Conservation (phyloP, 2,329 filamentous ascomycete species). For the Emmonsia crescens region DNA sequence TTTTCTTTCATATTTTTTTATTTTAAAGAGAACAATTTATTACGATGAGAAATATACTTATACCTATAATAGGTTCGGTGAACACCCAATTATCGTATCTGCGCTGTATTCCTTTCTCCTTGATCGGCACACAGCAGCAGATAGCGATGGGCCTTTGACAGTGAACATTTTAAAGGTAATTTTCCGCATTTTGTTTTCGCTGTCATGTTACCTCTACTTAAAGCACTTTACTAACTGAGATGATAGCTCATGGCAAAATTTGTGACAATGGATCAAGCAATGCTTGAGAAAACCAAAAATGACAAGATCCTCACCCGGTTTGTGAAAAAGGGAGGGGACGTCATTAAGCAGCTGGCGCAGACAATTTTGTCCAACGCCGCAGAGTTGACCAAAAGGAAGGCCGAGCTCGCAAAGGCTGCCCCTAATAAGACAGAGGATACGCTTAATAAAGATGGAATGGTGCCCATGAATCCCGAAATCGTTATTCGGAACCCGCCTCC, state of each 20-base stretch:
- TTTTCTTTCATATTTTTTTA: background rate
- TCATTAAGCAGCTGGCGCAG: constrained; percentile 45
- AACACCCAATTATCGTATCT: constrained; percentile 38
- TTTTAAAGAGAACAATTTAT: background rate
- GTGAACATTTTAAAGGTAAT: constrained; percentile 37
- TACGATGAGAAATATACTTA: constrained; percentile 10
- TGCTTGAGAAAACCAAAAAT: constrained; percentile 50
- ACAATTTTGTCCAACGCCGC: constrained; percentile 42
- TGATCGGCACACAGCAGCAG: constrained; percentile 38
- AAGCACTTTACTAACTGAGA: constrained; percentile 15
- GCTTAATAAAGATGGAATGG: background rate
- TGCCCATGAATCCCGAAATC: constrained; percentile 3
- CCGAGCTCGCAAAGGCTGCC: constrained; percentile 26
- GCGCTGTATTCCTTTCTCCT: constrained; percentile 39
- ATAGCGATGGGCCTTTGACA: constrained; percentile 36
- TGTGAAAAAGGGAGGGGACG: constrained; percentile 48
- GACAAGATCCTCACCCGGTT: constrained; percentile 47
- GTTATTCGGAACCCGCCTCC: constrained; percentile 8
- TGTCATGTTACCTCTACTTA: background rate
- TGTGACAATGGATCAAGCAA: constrained; percentile 46
- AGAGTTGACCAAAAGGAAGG: constrained; percentile 34
- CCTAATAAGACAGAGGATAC: constrained; percentile 7
- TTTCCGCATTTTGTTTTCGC: background rate
- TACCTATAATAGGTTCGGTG: constrained; percentile 36
- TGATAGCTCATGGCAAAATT: constrained; percentile 43